Evolutionary conservation across 2,329 filamentous ascomycete species (phyloP), one percentile per base, ranked within the genome.

Genomic region (Apiospora aurea): DNA sequence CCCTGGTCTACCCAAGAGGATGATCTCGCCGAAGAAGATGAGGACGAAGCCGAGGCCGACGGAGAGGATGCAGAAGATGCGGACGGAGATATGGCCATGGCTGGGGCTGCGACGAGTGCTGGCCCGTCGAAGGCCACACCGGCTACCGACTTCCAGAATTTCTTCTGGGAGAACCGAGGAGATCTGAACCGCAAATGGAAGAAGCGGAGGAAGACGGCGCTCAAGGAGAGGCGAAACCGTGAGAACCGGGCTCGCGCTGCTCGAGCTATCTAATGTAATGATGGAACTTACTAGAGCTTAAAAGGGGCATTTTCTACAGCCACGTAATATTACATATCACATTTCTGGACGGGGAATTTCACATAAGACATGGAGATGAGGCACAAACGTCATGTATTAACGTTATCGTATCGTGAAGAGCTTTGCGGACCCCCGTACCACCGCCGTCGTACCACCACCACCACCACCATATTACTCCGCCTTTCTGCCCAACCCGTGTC

Each of bases 141-240:
- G 18, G 77, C 80, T 5, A 83, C 82, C 64, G 88, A 91, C 73
- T 92, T 92, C 76, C 88, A 91, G 78, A 87, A 89, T 71, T 91
- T 89, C 86, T 93, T 93, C 80, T 93, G 90, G 87, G 88, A 92
- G 75, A 88, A 91, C 74, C 83, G 91, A 21, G 87, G 91, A 1
- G 88, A 92, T 51, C 82, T 91, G 70, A 93, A 92, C 78, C 82
- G 87, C 70, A 88, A 89, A 18, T 93, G 91, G 91, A 91, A 91
- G 83, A 87, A 85, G 79, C 84, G 91, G 71, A 85, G 89, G 75
- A 92, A 91, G 83, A 82, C 86, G 73, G 90, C 85, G 4, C 85
- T 87, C 44, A 93, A 93, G 85, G 89, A 92, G 80, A 91, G 90
- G 83, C 85, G 90, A 67, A 91, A 92, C 77, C 84, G 88, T 71